Evolutionary conservation across 345 rosid species (phyloP).

Genomic region (Brassica rapa): DNA sequence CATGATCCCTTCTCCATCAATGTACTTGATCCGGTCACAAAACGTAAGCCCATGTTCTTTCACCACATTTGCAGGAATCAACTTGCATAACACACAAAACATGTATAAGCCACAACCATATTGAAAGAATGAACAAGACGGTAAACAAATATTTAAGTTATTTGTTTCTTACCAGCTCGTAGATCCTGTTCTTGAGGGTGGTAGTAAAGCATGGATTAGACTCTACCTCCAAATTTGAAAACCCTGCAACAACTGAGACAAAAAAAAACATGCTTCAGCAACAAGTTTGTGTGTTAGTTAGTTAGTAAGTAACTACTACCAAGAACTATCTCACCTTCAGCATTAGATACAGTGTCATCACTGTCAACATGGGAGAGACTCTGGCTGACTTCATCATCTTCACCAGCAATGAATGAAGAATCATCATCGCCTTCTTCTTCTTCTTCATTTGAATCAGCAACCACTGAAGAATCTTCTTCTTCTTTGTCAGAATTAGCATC

Average conservation of each 20-base stretch:
- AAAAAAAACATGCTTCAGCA: neutral
- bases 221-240: neutral
- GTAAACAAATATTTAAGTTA: neutral
- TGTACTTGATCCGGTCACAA: neutral
- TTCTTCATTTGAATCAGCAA: neutral
- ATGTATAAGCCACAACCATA: neutral
- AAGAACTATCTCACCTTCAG: neutral
- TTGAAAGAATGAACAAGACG: neutral
- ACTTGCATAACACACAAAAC: slow-evolving; percentile 2
- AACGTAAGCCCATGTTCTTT: neutral
- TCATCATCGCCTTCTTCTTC: neutral
- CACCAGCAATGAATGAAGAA: neutral
- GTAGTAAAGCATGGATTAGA: slow-evolving; percentile 13
- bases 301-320: neutral
- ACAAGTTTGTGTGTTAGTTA: neutral
- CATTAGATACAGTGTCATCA: slow-evolving; percentile 8
- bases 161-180: slow-evolving; percentile 28
- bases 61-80: slow-evolving; percentile 30
- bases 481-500: slow-evolving; percentile 1
- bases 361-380: neutral
- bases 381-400: slow-evolving; percentile 16
- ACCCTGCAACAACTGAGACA: slow-evolving; percentile 19
- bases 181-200: slow-evolving; percentile 12
- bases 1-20: slow-evolving; percentile 21
- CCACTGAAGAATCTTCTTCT: neutral